phyloP scores from a whole-genome alignment of 2,329 filamentous ascomycete genomes.

The Sporothrix schenckii region DNA sequence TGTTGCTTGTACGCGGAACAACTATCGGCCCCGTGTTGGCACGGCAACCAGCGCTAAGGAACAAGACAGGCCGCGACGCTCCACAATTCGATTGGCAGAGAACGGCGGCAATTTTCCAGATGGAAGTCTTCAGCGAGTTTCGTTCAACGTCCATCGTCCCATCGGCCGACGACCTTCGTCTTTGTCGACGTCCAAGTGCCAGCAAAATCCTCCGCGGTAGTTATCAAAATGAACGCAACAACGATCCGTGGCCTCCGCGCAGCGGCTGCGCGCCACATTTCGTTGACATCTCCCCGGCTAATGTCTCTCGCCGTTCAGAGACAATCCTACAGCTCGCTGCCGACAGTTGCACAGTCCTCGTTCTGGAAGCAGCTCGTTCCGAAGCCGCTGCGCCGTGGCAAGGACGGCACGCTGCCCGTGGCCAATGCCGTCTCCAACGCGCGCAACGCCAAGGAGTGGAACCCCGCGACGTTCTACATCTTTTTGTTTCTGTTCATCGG shows the following conservation, averaged over 20 bases:
- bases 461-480: conserved; percentile 81
- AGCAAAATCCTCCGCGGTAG: neutral
- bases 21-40: conserved; percentile 35
- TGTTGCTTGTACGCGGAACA: conserved; percentile 32
- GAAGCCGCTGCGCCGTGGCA: conserved; percentile 60
- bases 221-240: conserved; percentile 4
- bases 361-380: conserved; percentile 74
- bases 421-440: conserved; percentile 42
- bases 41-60: conserved; percentile 29
- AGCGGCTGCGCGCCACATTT: neutral
- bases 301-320: conserved; percentile 5
- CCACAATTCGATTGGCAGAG: conserved; percentile 28
- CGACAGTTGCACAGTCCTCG: conserved; percentile 45
- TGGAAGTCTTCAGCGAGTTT: neutral
- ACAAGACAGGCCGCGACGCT: neutral
- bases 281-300: neutral
- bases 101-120: conserved; percentile 23
- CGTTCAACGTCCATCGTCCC: neutral
- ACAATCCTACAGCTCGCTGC: conserved; percentile 37
- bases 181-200: neutral
- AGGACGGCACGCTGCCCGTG: conserved; percentile 45
- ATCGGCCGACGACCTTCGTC: neutral
- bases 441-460: conserved; percentile 66
- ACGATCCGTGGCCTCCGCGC: neutral
- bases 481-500: conserved; percentile 84